Percentiles rank a stretch among this genome's conserved stretches.
Conservation (phyloP, 139 green algal species). For the Volvox africanus region DNA sequence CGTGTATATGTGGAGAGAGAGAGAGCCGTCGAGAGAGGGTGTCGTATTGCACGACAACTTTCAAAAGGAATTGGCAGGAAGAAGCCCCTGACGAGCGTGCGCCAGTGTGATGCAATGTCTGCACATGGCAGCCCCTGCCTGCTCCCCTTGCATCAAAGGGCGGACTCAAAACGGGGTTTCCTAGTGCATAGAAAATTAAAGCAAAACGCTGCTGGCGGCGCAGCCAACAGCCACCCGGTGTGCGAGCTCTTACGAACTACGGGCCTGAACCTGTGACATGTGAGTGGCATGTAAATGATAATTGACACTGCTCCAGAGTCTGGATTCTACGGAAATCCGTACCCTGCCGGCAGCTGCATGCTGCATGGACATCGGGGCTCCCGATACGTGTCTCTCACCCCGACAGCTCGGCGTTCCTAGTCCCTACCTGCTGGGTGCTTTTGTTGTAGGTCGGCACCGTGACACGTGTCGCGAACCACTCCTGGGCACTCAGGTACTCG, state of each 20-base stretch:
- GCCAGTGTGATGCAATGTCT: not conserved
- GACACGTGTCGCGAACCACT: not conserved
- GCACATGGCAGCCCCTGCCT: not conserved
- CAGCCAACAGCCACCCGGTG: too few relatives aligned
- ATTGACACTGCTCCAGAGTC: too few relatives aligned
- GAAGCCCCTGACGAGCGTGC: not conserved
- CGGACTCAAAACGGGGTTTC: too few relatives aligned
- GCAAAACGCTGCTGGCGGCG: too few relatives aligned
- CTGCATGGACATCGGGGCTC: not conserved
- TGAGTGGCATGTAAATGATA: too few relatives aligned
- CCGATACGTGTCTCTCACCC: not conserved
- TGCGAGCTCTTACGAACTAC: not conserved
- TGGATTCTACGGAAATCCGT: too few relatives aligned
- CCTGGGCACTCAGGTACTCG: not conserved
- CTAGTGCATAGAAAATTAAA: too few relatives aligned
- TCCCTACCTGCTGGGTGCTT: not conserved
- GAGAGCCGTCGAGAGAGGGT: not conserved
- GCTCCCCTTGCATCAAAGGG: too few relatives aligned
- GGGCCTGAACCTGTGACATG: not conserved
- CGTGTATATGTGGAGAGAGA: not conserved
- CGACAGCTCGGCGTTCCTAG: not conserved
- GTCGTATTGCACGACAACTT: not conserved
- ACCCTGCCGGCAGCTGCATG: not conserved
- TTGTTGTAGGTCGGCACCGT: not conserved
- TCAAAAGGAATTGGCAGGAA: too few relatives aligned